phyloP scores from a whole-genome alignment of 179 eudicot genomes.

The Spergularia azorica region DNA sequence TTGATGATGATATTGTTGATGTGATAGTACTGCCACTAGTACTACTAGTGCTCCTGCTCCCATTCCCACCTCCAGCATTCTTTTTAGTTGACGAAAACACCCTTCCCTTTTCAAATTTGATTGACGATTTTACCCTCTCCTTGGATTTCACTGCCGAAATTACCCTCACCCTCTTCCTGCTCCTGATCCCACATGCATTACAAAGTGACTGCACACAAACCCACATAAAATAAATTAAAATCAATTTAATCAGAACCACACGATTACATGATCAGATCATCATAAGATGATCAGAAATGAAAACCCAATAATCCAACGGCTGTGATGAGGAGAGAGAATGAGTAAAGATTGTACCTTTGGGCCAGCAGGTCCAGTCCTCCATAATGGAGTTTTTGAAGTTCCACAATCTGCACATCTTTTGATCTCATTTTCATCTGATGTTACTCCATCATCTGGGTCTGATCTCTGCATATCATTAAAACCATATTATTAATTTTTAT shows the following conservation, averaged over 20 bases:
- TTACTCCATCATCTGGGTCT: slow-evolving; percentile 37
- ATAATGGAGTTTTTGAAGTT: slow-evolving; percentile 90
- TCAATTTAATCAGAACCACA: neutral
- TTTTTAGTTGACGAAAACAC: slow-evolving; percentile 65
- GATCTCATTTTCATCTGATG: slow-evolving; percentile 42
- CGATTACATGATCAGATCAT: neutral
- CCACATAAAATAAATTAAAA: neutral
- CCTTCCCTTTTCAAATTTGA: slow-evolving; percentile 51
- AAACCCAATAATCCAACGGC: slow-evolving; percentile 11
- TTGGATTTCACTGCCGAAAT: slow-evolving; percentile 52
- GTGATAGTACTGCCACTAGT: slow-evolving; percentile 37
- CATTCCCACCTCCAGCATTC: slow-evolving; percentile 11
- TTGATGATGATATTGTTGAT: slow-evolving; percentile 12
- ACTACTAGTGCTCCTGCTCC: slow-evolving; percentile 42
- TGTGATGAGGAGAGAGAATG: slow-evolving; percentile 24
- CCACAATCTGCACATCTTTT: slow-evolving; percentile 87
- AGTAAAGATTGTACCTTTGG: slow-evolving; percentile 63
- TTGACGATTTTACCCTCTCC: slow-evolving; percentile 43
- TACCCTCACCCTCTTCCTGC: slow-evolving; percentile 86
- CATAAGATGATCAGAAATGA: neutral
- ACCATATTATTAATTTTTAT: neutral
- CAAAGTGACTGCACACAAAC: slow-evolving; percentile 64
- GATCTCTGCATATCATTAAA: slow-evolving; percentile 42
- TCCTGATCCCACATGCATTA: slow-evolving; percentile 96
- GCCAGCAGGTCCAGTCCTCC: slow-evolving; percentile 96